Percentiles rank a stretch among this genome's conserved stretches.
Conservation (phyloP, 164 flowering plant species). For the Saururus chinensis region DNA sequence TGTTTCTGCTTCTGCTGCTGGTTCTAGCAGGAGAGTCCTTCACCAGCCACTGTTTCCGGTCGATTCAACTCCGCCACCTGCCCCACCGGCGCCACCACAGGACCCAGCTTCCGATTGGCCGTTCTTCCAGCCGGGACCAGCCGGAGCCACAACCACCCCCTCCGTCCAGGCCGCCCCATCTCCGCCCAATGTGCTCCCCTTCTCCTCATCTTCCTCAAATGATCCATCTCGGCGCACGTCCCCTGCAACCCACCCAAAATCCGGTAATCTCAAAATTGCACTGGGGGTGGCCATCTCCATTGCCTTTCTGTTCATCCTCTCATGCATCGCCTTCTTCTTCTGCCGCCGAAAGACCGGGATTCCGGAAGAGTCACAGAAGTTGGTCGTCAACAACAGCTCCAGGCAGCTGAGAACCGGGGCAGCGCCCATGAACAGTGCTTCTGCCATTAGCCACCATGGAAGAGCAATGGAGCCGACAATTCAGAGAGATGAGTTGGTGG, state of each 20-base stretch:
- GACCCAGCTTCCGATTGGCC: conserved; percentile 47
- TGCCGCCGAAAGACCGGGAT: conserved; percentile 42
- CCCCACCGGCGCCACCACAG: conserved; percentile 28
- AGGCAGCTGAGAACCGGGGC: conserved; percentile 21
- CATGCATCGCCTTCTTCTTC: conserved; percentile 58
- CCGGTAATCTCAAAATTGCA: conserved; percentile 47
- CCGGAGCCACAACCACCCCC: conserved; percentile 15
- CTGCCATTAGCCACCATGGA: conserved; percentile 23
- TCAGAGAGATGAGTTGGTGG: conserved; percentile 14
- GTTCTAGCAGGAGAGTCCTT: conserved; percentile 31
- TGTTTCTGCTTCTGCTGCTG: neutral
- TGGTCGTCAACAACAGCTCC: conserved; percentile 28
- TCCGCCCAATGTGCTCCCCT: conserved; percentile 15
- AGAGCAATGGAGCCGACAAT: conserved; percentile 62
- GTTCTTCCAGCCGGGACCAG: conserved; percentile 65
- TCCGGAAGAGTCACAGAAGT: conserved; percentile 53
- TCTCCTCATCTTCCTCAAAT: conserved; percentile 4
- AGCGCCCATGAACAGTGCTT: conserved; percentile 47
- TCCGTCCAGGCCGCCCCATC: conserved; percentile 18
- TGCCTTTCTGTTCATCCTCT: conserved; percentile 66
- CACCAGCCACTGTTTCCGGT: conserved; percentile 80
- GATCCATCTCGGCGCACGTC: conserved; percentile 31
- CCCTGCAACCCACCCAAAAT: conserved; percentile 41
- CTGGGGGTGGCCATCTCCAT: conserved; percentile 67
- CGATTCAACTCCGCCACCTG: conserved; percentile 50